Evolutionary conservation across 2,329 filamentous ascomycete species (phyloP), one percentile per base, ranked within the genome.

Genomic region (Pseudogymnoascus sp.): DNA sequence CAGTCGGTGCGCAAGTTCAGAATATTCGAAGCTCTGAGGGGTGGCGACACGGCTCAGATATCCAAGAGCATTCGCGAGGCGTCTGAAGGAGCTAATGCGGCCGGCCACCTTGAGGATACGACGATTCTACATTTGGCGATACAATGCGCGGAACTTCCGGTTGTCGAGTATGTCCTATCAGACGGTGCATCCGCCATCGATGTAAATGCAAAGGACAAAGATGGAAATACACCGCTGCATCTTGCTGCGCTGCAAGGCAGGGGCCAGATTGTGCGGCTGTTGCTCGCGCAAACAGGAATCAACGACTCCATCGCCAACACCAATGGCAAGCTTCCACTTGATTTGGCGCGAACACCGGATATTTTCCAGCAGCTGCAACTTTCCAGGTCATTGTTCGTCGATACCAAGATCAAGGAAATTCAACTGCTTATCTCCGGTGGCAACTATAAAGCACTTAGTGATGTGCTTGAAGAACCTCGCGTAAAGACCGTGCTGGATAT

Each of bases 351-450:
- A 39, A 97, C 87, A 25, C 91, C 94, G 1, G 93, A 97, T 16
- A 97, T 97, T 62, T 97, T 96, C 77, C 92, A 97, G 76, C 88
- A 93, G 71, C 82, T 99, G 60, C 94, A 99, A 75, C 85, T 97
- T 14, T 88, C 92, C 7, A 85, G 92, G 49, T 96, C 92, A 4
- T 80, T 97, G 60, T 97, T 93, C 73, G 88, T 95, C 62, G 94
- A 99, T 70, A 83, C 82, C 66, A 95, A 93, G 73, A 85, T 95
- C 12, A 87, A 86, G 70, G 86, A 93, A 72, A 87, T 97, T 6
- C 93, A 97, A 70, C 83, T 87, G 12, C 79, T 96, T 60, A 87
- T 97, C 36, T 79, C 80, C 2, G 80, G 81, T 25, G 84, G 84
- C 58, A 87, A 94, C 67, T 94, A 97, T 75, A 87, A 89, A 41